Evolutionary conservation across 2,329 filamentous ascomycete genomes (phyloP).

Genomic region (Penicillium janthinellum): DNA sequence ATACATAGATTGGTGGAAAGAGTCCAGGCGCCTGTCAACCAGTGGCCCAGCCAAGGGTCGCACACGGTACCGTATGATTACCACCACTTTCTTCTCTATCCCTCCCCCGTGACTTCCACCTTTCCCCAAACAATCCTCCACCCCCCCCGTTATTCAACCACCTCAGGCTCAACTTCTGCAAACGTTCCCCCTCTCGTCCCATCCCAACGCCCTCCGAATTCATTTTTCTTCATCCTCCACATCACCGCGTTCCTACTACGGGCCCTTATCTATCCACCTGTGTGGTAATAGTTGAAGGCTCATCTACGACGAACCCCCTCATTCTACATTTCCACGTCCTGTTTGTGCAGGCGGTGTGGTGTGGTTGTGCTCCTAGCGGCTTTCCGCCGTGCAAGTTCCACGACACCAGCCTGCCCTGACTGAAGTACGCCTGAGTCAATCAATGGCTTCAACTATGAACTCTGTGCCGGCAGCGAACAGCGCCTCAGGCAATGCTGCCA

Average conservation of each 20-base stretch:
- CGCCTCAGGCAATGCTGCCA: conserved; percentile 40
- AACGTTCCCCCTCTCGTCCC: conserved; percentile 11
- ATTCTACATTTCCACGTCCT: conserved; percentile 12
- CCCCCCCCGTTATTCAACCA: not conserved
- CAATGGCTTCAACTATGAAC: conserved; percentile 47
- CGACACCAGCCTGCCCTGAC: conserved; percentile 37
- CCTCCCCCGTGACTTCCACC: conserved; percentile 20
- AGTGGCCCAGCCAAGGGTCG: conserved; percentile 9
- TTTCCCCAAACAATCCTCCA: conserved; percentile 14
- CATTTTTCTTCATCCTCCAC: conserved; percentile 2
- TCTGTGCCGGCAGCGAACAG: conserved; percentile 40
- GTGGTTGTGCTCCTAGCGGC: conserved; percentile 37
- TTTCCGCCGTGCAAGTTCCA: conserved; percentile 40
- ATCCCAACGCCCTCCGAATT: conserved; percentile 12
- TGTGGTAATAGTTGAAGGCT: conserved; percentile 1
- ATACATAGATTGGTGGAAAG: not conserved
- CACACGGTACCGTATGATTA: conserved; percentile 19
- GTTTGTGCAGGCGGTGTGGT: conserved; percentile 44
- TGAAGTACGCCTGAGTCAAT: conserved; percentile 28
- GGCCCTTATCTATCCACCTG: not conserved
- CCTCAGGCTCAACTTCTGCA: not conserved
- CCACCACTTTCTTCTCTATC: not conserved
- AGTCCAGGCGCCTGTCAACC: not conserved
- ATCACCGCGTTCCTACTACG: not conserved
- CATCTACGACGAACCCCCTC: conserved; percentile 17